Evolutionary conservation across 176 grass and related monocot species (phyloP).

Genomic region (Oryza glumipatula): DNA sequence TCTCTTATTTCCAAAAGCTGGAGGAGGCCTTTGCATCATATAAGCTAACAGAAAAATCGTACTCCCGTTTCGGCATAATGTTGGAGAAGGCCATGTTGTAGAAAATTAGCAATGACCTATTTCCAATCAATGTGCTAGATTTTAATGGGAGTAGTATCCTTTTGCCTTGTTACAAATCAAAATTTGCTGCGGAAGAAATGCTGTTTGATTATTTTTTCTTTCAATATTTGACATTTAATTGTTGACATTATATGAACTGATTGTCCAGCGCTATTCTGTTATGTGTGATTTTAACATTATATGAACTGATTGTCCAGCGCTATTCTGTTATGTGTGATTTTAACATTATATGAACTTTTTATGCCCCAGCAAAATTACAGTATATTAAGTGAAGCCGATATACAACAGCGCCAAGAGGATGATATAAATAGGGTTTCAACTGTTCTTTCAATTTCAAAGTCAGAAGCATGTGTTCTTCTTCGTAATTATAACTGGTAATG

Average conservation of each 20-base stretch:
- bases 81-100: neutral
- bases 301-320: neutral
- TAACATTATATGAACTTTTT: slow-evolving; percentile 25
- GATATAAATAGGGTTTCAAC: slow-evolving; percentile 96
- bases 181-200: slow-evolving; percentile 14
- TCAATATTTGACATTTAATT: neutral
- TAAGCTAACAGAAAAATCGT: neutral
- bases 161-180: slow-evolving; percentile 9
- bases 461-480: slow-evolving; percentile 86
- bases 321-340: neutral
- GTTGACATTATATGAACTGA: neutral
- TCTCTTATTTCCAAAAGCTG: neutral
- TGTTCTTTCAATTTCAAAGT: slow-evolving; percentile 89
- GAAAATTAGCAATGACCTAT: neutral
- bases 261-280: neutral
- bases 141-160: neutral
- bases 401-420: slow-evolving; percentile 81
- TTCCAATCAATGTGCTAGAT: neutral
- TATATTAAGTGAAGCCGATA: slow-evolving; percentile 81
- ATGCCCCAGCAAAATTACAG: slow-evolving; percentile 86
- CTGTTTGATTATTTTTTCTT: slow-evolving; percentile 1
- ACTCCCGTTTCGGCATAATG: neutral
- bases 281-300: neutral
- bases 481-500: slow-evolving; percentile 85
- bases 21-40: neutral